phyloP scores from a whole-genome alignment of 371 early-diverging fungal genomes.

The Mortierella polycephala region DNA sequence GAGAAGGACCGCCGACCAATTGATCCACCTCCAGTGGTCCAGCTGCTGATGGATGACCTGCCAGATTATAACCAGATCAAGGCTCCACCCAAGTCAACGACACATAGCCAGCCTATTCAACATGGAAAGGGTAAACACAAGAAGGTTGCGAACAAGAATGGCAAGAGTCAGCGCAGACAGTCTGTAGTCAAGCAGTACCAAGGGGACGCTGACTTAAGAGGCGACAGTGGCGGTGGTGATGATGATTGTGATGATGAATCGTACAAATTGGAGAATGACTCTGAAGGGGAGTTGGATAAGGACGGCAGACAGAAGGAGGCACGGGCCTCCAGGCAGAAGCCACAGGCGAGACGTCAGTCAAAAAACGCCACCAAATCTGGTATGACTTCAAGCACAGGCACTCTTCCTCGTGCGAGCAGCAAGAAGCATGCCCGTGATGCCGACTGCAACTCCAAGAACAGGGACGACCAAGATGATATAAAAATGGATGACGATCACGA shows the following conservation, averaged over 20 bases:
- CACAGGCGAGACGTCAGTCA: no score
- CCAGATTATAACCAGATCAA: constrained; percentile 16
- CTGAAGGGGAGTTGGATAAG: neutral
- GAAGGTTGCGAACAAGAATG: neutral
- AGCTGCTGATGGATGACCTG: constrained; percentile 60
- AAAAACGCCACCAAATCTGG: constrained; percentile 5
- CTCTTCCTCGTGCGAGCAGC: no score
- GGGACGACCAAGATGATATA: neutral
- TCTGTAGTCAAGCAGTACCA: neutral
- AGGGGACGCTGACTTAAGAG: neutral
- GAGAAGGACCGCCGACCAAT: constrained; percentile 80
- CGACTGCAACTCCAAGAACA: no score
- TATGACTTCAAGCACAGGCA: neutral
- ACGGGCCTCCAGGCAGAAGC: neutral
- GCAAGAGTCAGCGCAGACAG: neutral
- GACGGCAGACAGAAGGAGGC: neutral
- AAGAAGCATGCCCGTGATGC: constrained; percentile 3
- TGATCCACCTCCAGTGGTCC: constrained; percentile 75
- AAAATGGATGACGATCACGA: neutral
- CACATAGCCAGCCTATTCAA: neutral
- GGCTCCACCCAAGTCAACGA: constrained; percentile 3
- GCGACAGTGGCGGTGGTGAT: neutral
- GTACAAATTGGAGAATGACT: neutral
- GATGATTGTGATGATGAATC: neutral
- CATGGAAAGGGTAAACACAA: neutral